phyloP scores from a whole-genome alignment of 1,139 yeast genomes.

The Kurtzmaniella natalensis region DNA sequence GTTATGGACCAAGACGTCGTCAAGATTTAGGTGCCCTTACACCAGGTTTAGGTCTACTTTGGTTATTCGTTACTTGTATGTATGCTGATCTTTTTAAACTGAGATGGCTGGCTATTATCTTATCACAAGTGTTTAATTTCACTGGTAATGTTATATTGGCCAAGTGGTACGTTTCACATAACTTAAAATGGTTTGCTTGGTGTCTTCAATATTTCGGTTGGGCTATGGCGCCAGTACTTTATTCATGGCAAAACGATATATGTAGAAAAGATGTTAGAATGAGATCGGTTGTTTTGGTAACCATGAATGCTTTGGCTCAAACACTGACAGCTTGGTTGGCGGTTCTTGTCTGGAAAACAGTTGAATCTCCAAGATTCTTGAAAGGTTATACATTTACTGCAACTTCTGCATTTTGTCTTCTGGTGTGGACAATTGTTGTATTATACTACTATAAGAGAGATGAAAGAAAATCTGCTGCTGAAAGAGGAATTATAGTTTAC shows the following conservation, averaged over 20 bases:
- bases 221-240: slow-evolving; percentile 48
- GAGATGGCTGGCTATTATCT: slow-evolving; percentile 53
- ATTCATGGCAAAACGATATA: slow-evolving; percentile 44
- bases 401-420: slow-evolving; percentile 45
- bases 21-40: slow-evolving; percentile 42
- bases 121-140: slow-evolving; percentile 46
- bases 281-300: slow-evolving; percentile 40
- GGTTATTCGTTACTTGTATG: slow-evolving; percentile 38
- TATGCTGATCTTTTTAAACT: slow-evolving; percentile 47
- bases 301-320: slow-evolving; percentile 43
- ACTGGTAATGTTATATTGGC: slow-evolving; percentile 40
- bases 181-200: slow-evolving; percentile 48
- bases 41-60: slow-evolving; percentile 40
- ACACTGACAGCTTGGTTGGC: slow-evolving; percentile 42
- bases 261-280: slow-evolving; percentile 41
- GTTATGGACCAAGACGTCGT: slow-evolving; percentile 28
- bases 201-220: slow-evolving; percentile 44
- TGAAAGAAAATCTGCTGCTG: slow-evolving; percentile 47
- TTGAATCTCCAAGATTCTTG: slow-evolving; percentile 35
- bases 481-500: slow-evolving; percentile 49
- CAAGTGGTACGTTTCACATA: slow-evolving; percentile 42
- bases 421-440: slow-evolving; percentile 51
- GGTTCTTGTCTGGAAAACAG: slow-evolving; percentile 46
- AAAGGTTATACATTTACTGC: slow-evolving; percentile 49
- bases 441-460: slow-evolving; percentile 55